Evolutionary conservation across 2,329 filamentous ascomycete genomes (phyloP).

Genomic region (Cladosporium austrohemisphaericum): DNA sequence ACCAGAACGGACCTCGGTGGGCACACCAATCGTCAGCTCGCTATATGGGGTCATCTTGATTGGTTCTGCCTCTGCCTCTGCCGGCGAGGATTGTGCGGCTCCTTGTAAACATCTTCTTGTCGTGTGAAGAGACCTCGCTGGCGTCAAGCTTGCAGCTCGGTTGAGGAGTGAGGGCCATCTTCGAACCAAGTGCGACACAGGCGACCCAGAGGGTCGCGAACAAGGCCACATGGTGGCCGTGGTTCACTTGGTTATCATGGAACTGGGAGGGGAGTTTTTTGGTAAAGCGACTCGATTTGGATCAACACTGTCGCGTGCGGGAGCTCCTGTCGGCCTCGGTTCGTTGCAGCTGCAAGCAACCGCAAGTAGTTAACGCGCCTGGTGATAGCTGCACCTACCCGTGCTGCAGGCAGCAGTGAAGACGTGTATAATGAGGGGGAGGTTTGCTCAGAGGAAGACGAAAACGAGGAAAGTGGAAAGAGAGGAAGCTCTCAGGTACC

Average conservation of each 20-base stretch:
- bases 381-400: neutral
- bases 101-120: constrained; percentile 20
- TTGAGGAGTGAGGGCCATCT: constrained; percentile 11
- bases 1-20: constrained; percentile 70
- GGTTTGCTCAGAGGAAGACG: neutral
- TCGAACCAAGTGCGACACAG: constrained; percentile 7
- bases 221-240: constrained; percentile 26
- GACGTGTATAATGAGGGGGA: neutral
- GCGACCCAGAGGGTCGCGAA: constrained; percentile 28
- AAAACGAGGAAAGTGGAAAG: neutral
- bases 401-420: neutral
- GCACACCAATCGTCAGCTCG: constrained; percentile 72
- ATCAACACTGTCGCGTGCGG: constrained; percentile 3
- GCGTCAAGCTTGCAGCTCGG: constrained; percentile 16
- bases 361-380: neutral
- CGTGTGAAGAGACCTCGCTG: constrained; percentile 22
- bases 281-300: neutral
- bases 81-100: constrained; percentile 15
- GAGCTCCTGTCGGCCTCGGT: neutral
- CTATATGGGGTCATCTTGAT: constrained; percentile 56
- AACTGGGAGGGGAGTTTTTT: neutral
- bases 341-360: constrained; percentile 1
- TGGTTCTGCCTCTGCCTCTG: constrained; percentile 17
- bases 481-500: constrained; percentile 6
- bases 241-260: constrained; percentile 23